Percentiles rank a stretch among this genome's conserved stretches.
These are phyloP conservation scores for Sarcocystis neurona DNA, from an alignment of 169 alveolate genomes.

Conservation along the genomic window DNA sequence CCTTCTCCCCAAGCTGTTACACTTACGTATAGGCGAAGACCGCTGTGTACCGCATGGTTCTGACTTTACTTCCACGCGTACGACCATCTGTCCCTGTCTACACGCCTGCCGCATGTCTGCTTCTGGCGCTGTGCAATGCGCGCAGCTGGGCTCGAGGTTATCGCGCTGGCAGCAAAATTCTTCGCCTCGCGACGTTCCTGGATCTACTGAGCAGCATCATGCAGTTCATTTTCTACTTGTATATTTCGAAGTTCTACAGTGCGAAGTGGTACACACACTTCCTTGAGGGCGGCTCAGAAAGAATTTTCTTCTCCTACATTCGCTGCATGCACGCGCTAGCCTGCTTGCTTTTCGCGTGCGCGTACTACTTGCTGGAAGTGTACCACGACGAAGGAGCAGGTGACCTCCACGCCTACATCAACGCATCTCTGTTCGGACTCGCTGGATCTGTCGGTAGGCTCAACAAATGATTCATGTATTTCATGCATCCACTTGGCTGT, in stretches of 20 bases:
- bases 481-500: too few species aligned
- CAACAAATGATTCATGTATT: too few species aligned
- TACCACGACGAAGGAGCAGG: slow-evolving; percentile 94
- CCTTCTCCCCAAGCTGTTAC: too few species aligned
- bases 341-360: slow-evolving; percentile 84
- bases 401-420: slow-evolving; percentile 89
- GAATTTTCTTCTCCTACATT: slow-evolving; percentile 86
- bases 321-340: slow-evolving; percentile 87
- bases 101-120: too few species aligned
- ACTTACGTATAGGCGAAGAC: too few species aligned
- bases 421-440: slow-evolving; percentile 81
- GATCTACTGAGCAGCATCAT: slow-evolving; percentile 88
- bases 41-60: background rate
- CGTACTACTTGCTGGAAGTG: slow-evolving; percentile 87
- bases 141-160: slow-evolving; percentile 92
- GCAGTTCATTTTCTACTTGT: slow-evolving; percentile 87
- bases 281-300: slow-evolving; percentile 90
- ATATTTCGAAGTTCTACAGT: slow-evolving; percentile 87
- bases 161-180: slow-evolving; percentile 90
- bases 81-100: too few species aligned
- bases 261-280: slow-evolving; percentile 86
- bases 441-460: slow-evolving; percentile 82
- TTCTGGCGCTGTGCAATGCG: background rate
- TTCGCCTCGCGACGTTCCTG: slow-evolving; percentile 88
- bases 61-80: background rate